phyloP scores from a whole-genome alignment of 257 asterid genomes.

The Rhazya stricta region DNA sequence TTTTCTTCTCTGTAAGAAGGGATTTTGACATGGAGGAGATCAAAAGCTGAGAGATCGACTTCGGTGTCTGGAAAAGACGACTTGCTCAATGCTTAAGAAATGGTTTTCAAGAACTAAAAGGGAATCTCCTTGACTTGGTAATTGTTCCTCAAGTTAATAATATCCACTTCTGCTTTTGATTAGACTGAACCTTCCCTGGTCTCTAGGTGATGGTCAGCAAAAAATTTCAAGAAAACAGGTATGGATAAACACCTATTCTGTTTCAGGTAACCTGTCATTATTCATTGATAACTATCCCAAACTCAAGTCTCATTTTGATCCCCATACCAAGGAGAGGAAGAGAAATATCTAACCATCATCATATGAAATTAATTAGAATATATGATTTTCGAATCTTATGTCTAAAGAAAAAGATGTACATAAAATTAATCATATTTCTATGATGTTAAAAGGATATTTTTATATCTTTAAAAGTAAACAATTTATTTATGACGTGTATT shows the following conservation, averaged over 20 bases:
- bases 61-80: not conserved
- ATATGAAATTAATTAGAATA: not conserved
- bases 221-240: not conserved
- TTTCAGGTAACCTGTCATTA: constrained; percentile 6
- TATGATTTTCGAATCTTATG: no score
- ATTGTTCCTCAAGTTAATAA: constrained; percentile 5
- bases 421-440: no score
- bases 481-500: no score
- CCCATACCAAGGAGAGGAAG: not conserved
- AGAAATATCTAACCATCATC: constrained; percentile 4
- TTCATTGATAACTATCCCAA: not conserved
- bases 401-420: no score
- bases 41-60: not conserved
- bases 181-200: constrained; percentile 8
- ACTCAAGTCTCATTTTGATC: constrained; percentile 3
- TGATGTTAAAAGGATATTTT: no score
- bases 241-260: not conserved
- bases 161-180: not conserved
- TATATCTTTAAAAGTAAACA: no score
- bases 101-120: not conserved
- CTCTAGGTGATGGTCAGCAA: not conserved
- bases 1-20: not conserved
- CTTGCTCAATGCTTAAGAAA: not conserved
- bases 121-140: constrained; percentile 10
- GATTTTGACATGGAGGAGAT: not conserved